phyloP scores from a whole-genome alignment of 192 early-diverging fungal species.

The Coemansia sp. region DNA sequence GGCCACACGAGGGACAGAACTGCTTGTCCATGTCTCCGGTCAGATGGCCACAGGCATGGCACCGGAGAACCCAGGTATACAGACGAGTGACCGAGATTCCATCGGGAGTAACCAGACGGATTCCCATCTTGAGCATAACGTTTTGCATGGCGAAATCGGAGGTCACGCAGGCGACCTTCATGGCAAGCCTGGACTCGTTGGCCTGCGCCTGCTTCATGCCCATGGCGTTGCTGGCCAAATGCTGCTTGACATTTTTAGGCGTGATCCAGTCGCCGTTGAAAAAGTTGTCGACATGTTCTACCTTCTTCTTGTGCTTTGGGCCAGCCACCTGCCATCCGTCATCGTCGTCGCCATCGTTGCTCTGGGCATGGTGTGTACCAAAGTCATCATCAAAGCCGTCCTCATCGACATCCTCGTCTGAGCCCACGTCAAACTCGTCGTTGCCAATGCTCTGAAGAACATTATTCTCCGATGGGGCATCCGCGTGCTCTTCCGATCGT shows the following conservation, averaged over 20 bases:
- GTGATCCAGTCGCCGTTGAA: slow-evolving; percentile 91
- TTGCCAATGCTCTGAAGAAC: slow-evolving; percentile 13
- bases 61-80: slow-evolving; percentile 89
- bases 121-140: slow-evolving; percentile 89
- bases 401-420: slow-evolving; percentile 15
- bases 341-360: slow-evolving; percentile 28
- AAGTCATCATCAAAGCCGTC: slow-evolving; percentile 7
- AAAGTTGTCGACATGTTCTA: slow-evolving; percentile 52
- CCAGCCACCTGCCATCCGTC: slow-evolving; percentile 57
- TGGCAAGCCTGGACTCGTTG: slow-evolving; percentile 23
- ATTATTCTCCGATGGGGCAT: too few species aligned
- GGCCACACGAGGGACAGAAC: slow-evolving; percentile 93
- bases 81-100: slow-evolving; percentile 74
- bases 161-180: slow-evolving; percentile 87
- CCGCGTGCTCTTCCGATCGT: not conserved
- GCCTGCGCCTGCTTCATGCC: slow-evolving; percentile 49
- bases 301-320: slow-evolving; percentile 24
- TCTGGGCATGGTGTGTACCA: slow-evolving; percentile 7
- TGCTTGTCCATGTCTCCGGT: slow-evolving; percentile 84
- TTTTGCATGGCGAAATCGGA: slow-evolving; percentile 97
- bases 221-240: slow-evolving; percentile 60
- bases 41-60: slow-evolving; percentile 88
- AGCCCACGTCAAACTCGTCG: slow-evolving; percentile 19
- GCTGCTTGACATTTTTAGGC: slow-evolving; percentile 77
- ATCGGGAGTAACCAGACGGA: slow-evolving; percentile 80